Evolutionary conservation across 1,284 basidiomycete species (phyloP), one percentile per base, ranked within the genome.

Genomic region (Ganoderma resinaceum): DNA sequence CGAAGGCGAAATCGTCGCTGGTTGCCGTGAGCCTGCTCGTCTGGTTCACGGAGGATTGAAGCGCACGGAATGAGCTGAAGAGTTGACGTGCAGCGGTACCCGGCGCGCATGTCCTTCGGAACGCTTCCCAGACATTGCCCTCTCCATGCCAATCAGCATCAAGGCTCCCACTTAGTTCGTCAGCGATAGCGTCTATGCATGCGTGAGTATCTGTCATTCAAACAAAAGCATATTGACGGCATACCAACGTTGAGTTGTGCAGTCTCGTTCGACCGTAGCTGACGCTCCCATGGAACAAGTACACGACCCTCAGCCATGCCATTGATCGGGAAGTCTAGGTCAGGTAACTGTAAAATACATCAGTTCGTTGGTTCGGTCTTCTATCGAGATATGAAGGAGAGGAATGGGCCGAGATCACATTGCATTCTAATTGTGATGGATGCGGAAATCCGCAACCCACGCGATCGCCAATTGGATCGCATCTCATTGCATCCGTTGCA

Each of bases 321-420:
- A 76, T 98, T 98, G 81, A 98, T 90, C 0, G 96, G 90, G 74
- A 98, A 91, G 75, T 96, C 92, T 89, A 98, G 91, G 82, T 97
- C 89, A 12, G 95, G 95, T 3, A 98, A 86, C 87, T 95, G 55
- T 74, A 71, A 33, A 74, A 68, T 52, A 75, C 38, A 72, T 58
- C 59, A 67, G 67, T 40, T 40, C 9, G 29, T 40, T 40, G 6
- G 29, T 38, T 2, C 37, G 3, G 23, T 3, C 31, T 16, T 6
- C 31, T 31, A 20, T 18, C n/a, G 18, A 2, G 8, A 43, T n/a
- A 20, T 2, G 9, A n/a, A 43, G 7, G 42, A 29, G 23, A 52
- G n/a, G 46, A 26, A 26, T 52, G 23, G 23, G 3, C 46, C 46
- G 23, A 8, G 18, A 46, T 6, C 7, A 9, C 8, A 3, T 40